Evolutionary conservation across 257 asterid genomes (phyloP), one percentile per base, ranked within the genome.

Genomic region (Cynanchum wilfordii): DNA sequence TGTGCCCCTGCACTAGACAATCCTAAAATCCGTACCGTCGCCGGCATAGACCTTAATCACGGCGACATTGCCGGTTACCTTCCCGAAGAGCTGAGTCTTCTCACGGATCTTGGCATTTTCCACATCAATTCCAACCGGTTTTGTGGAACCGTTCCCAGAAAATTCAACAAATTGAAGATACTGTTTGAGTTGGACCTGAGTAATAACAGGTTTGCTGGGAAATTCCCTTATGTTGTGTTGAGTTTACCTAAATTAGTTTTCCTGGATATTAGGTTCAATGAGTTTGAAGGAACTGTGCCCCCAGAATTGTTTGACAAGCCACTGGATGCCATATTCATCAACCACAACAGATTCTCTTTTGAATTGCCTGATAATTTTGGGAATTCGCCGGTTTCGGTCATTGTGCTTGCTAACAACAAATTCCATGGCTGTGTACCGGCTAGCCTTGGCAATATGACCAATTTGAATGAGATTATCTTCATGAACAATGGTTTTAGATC

Each of bases 31-130:
- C 83, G 73, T 7, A 89, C 96, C 0, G 96, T 91, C 0, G 97
- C 95, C 11, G 95, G 89, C 47, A 88, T 91, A 62, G 97, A 91
- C 75, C 89, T 89, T 33, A 89, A 91, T 90, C 97, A 91, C 42
- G 96, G 89, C 7, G 97, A 91, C 79, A 91, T 91, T 72, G 97
- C 97, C 2, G 97, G 97, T 0, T 91, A 91, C 66, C 83, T 91
- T 12, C 97, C 97, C 0, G 95, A 87, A 54, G 97, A 91, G 77
- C 90, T 91, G 25, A 92, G 97, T 2, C 83, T 91, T 11, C 87
- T 91, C 55, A 73, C 84, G n/a, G 97, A 91, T 91, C 92, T 91
- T 19, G 97, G 87, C 19, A 50, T 91, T 73, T 91, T 89, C 72
- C 97, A 91, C 81, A 88, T 91, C 47, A 91, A 91, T 72, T 84